Base-by-base conservation (phyloP, 202 grass and related monocot genomes). In the Elaeis oleifera region DNA sequence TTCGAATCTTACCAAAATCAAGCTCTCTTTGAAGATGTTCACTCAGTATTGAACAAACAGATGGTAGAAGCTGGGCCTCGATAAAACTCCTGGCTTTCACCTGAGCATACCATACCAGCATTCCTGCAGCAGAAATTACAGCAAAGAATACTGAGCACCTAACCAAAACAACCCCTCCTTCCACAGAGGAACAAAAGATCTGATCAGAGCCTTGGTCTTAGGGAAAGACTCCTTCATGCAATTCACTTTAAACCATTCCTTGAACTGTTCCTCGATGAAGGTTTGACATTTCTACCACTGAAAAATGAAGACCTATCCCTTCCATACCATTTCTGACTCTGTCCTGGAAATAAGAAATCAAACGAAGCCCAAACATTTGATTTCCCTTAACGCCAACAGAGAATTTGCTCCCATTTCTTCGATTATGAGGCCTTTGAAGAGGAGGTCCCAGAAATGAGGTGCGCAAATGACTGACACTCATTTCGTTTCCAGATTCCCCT, bases 131-230 rank as follows among this genome's bases (percentile, higher is more conserved):
- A 54, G 94, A 84, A 71, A 97, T 76, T 16, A 78, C 82, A 1
- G 88, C 84, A 50, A 90, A 79, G 68, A 85, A 82, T 49, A 84
- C 72, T 51, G 94, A 97, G 80, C 88, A 97, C 51, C 94, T 83
- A 64, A 97, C 69, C 49, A 86, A 79, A 92, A 89, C 67, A 97
- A 78, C 1, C 94, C 94, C 72, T 97, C 94, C 63, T 80, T 82
- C 94, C 94, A 92, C 74, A 85, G 2, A 3, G 82, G 78, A 15
- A 74, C 56, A 49, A 92, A 59, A 19, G 88, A 84, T 52, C 51
- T 76, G 67, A 97, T 77, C 68, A 91, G 72, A 58, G 65, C 74
- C 32, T 65, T 81, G 68, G 83, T 76, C 39, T 64, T 67, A 28
- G 68, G 39, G 53, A 83, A 72, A 48, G 68, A 67, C 31, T 76